Conservation (phyloP, 345 rosid species). For the Syzygium oleosum region DNA sequence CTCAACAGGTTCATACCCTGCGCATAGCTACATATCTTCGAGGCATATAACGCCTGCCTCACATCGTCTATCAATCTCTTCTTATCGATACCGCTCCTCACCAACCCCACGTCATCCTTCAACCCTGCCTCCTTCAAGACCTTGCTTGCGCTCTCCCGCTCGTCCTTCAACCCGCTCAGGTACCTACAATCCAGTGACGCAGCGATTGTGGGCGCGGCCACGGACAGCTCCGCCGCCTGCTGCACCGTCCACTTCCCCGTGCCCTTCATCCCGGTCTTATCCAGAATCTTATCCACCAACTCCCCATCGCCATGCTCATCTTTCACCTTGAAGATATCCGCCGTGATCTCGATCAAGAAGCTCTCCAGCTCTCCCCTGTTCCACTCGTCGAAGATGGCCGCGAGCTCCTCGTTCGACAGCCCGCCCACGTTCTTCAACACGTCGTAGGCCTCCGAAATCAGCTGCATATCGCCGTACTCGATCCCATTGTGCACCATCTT, state of each 20-base stretch:
- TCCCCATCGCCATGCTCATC: conserved; percentile 60
- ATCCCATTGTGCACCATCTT: conserved; percentile 99
- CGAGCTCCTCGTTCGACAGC: conserved; percentile 55
- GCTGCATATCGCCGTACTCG: conserved; percentile 97
- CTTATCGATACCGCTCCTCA: conserved; percentile 48
- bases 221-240: conserved; percentile 96
- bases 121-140: conserved; percentile 72
- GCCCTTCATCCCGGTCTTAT: conserved; percentile 98
- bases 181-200: conserved; percentile 90
- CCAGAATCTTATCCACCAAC: conserved; percentile 90
- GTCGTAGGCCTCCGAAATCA: conserved; percentile 90
- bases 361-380: conserved; percentile 87
- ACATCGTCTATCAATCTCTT: conserved; percentile 91
- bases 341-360: conserved; percentile 82
- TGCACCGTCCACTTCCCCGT: conserved; percentile 99
- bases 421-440: conserved; percentile 91
- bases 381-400: conserved; percentile 69
- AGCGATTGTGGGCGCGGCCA: conserved; percentile 94
- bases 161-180: conserved; percentile 91
- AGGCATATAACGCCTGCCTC: conserved; percentile 86
- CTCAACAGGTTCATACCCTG: conserved; percentile 95
- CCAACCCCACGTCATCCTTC: conserved; percentile 53
- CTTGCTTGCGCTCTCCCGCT: conserved; percentile 57
- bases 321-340: conserved; percentile 76
- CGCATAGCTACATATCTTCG: conserved; percentile 91